A percentile compares a stretch with the other conserved stretches of the same genome.
These are phyloP conservation scores for Sarocladiaceae sp. DNA, from an alignment of 2,329 filamentous ascomycete species.

Conservation along the genomic window DNA sequence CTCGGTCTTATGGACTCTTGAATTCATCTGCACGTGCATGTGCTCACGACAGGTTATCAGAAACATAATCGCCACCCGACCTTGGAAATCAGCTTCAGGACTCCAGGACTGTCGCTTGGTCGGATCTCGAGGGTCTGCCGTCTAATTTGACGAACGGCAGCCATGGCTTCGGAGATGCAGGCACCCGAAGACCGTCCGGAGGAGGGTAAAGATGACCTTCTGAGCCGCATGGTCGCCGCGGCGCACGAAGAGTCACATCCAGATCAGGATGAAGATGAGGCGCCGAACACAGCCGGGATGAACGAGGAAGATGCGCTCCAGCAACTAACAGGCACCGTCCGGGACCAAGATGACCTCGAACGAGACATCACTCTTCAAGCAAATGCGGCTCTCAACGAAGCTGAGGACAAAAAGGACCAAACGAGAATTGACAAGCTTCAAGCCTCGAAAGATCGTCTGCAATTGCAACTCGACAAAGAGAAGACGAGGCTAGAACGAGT, in stretches of 20 bases:
- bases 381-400: slow-evolving; percentile 54
- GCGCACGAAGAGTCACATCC: slow-evolving; percentile 11
- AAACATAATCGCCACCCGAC: too few relatives aligned
- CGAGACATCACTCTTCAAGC: slow-evolving; percentile 71
- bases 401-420: slow-evolving; percentile 59
- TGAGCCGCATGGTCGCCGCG: slow-evolving; percentile 15
- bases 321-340: slow-evolving; percentile 63
- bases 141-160: too few relatives aligned
- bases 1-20: too few relatives aligned
- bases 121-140: too few relatives aligned
- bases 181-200: slow-evolving; percentile 3
- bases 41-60: too few relatives aligned
- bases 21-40: too few relatives aligned
- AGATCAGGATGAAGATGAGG: slow-evolving; percentile 4
- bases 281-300: slow-evolving; percentile 23
- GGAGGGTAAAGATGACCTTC: slow-evolving; percentile 7
- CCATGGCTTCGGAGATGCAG: slow-evolving; percentile 13
- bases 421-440: slow-evolving; percentile 58
- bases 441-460: slow-evolving; percentile 52
- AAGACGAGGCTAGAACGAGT: slow-evolving; percentile 42
- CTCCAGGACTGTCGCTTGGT: too few relatives aligned
- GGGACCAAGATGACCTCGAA: slow-evolving; percentile 87
- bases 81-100: too few relatives aligned
- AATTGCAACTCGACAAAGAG: slow-evolving; percentile 58
- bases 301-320: slow-evolving; percentile 59